Evolutionary conservation across 257 asterid species (phyloP), one percentile per base, ranked within the genome.

Genomic region (Mentha longifolia): DNA sequence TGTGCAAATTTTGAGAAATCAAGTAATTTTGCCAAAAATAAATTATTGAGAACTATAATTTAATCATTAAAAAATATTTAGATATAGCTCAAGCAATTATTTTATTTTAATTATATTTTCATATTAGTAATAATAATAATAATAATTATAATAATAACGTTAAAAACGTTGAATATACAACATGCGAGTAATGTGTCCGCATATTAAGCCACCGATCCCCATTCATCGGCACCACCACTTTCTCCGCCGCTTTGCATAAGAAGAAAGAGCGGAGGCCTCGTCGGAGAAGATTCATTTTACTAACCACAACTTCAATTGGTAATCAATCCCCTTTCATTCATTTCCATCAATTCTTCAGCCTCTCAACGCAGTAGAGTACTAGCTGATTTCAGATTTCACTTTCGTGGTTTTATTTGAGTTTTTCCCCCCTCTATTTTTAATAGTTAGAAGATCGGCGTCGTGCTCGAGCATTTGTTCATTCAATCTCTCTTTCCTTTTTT

Each of bases 221-320:
- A 43, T 46, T 45, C 45, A 65, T 14, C 57, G 70, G 43, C 15
- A 25, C 58, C 68, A 1, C 70, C 42, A 4, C 22, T 33, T 43
- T 64, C 69, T 11, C 55, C 58, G 43, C 70, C 70, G 58, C 70
- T 43, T 65, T 25, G 43, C 20, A 20, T 62, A 13, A 63, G n/a
- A 16, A n/a, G 14, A 60, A 35, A 37, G n/a, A 42, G 3, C 37
- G 12, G 17, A 62, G 35, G 22, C 20, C 13, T 63, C 37, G 68
- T 22, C 46, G 65, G 46, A 59, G 45, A 6, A 20, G 61, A 55
- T 9, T 55, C 64, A 39, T 17, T 42, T 35, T 9, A 3, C 52
- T 0, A 15, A 19, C 14, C 68, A 1, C 55, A 12, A 1, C 28
- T 13, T 13, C 37, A 9, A 20, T 20, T 7, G 68, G 39, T 62